These are phyloP conservation scores for Lentinus brumalis DNA, from an alignment of 768 basidiomycete genomes.

Conservation along the genomic window DNA sequence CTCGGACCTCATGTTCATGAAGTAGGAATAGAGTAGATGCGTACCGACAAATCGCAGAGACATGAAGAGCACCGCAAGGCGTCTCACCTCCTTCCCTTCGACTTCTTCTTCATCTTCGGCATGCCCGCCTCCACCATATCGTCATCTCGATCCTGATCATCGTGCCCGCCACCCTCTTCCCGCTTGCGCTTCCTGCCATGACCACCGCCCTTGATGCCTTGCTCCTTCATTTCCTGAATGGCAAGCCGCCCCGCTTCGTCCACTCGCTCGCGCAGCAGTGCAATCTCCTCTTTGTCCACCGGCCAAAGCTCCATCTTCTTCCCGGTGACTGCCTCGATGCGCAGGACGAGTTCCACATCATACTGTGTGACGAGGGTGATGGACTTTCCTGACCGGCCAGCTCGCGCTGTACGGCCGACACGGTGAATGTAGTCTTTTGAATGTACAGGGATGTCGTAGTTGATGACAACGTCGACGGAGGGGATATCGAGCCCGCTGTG, in stretches of 20 bases:
- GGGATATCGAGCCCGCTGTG: constrained; percentile 92
- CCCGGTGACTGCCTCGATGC: constrained; percentile 89
- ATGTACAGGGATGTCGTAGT: constrained; percentile 96
- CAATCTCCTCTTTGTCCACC: constrained; percentile 86
- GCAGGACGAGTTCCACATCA: constrained; percentile 93
- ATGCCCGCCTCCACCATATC: constrained; percentile 91
- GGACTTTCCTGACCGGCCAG: constrained; percentile 95
- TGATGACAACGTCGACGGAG: constrained; percentile 94
- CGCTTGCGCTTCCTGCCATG: constrained; percentile 52
- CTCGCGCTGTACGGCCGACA: constrained; percentile 96
- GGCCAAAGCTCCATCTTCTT: constrained; percentile 92
- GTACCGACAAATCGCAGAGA: neutral
- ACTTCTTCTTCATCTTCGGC: constrained; percentile 58
- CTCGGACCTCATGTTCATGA: constrained; percentile 70
- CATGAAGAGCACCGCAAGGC: neutral
- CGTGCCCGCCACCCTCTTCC: constrained; percentile 52
- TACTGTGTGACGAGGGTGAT: constrained; percentile 99
- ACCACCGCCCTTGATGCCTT: constrained; percentile 49
- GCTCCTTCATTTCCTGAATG: constrained; percentile 80
- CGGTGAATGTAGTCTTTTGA: constrained; percentile 99
- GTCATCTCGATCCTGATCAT: constrained; percentile 89
- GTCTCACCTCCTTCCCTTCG: constrained; percentile 45
- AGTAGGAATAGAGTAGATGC: constrained; percentile 24
- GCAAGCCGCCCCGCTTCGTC: constrained; percentile 82
- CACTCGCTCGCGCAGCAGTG: constrained; percentile 84